A percentile compares a stretch with the other conserved stretches of the same genome.
These are phyloP conservation scores for Sclerotinia subarctica DNA, from an alignment of 2,329 filamentous ascomycete species.

Conservation along the genomic window DNA sequence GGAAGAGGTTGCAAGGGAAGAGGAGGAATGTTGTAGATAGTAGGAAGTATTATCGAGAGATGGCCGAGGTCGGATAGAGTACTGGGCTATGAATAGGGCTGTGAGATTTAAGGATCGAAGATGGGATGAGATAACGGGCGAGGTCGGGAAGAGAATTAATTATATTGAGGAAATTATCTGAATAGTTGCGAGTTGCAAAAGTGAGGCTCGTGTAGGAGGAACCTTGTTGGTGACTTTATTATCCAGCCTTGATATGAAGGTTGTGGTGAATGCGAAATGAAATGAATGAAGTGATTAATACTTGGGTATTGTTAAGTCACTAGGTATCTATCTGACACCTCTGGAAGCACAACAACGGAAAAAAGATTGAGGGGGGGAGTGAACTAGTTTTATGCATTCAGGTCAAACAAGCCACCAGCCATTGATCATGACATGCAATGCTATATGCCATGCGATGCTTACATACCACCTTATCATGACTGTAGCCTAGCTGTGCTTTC, in stretches of 20 bases:
- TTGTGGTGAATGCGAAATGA: not conserved
- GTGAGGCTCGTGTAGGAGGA: not conserved
- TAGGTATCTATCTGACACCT: not conserved
- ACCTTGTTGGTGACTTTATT: not conserved
- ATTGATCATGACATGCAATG: not conserved
- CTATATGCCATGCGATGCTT: slow-evolving; percentile 8
- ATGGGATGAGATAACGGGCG: not conserved
- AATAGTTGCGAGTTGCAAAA: not conserved
- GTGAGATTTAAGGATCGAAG: not conserved
- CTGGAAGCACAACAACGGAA: not conserved
- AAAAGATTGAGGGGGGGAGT: not conserved
- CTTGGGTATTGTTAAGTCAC: too few species aligned
- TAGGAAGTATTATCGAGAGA: not conserved
- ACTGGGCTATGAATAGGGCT: not conserved
- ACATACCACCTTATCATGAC: not conserved
- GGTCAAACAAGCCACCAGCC: not conserved
- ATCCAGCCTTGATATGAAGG: not conserved
- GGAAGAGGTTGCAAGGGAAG: not conserved
- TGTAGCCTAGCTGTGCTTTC: not conserved
- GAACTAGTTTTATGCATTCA: slow-evolving; percentile 1
- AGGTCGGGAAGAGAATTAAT: not conserved
- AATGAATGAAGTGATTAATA: not conserved
- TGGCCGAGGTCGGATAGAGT: not conserved
- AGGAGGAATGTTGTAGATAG: not conserved
- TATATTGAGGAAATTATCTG: slow-evolving; percentile 6